phyloP scores from a whole-genome alignment of 2,329 filamentous ascomycete genomes.

The Penicillium sp. region DNA sequence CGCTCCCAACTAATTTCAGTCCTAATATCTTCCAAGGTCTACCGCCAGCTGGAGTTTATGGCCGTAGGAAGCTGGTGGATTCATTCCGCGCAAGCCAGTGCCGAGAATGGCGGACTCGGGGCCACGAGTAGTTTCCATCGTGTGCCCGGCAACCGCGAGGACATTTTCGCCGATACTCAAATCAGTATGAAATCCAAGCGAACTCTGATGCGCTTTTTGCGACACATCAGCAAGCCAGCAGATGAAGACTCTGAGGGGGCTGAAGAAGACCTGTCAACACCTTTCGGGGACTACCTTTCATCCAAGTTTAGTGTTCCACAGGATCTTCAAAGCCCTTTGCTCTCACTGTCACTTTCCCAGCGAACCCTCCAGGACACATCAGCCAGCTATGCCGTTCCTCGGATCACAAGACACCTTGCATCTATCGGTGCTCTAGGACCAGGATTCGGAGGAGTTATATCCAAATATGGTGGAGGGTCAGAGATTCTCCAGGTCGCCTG shows the following conservation, averaged over 20 bases:
- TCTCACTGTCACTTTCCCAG: slow-evolving; percentile 74
- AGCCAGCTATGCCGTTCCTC: slow-evolving; percentile 67
- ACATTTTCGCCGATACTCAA: slow-evolving; percentile 76
- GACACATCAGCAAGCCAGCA: slow-evolving; percentile 70
- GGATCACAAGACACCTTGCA: slow-evolving; percentile 74
- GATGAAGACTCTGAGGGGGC: slow-evolving; percentile 52
- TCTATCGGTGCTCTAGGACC: slow-evolving; percentile 87
- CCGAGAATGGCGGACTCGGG: slow-evolving; percentile 6
- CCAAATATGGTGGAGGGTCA: slow-evolving; percentile 88
- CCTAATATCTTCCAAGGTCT: slow-evolving; percentile 85
- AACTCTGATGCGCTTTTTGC: slow-evolving; percentile 87
- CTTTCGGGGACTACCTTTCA: slow-evolving; percentile 48
- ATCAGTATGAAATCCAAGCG: slow-evolving; percentile 82
- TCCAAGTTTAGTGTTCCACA: slow-evolving; percentile 66
- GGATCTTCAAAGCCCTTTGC: slow-evolving; percentile 64
- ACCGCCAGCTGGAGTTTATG: slow-evolving; percentile 87
- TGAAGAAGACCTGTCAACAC: slow-evolving; percentile 55
- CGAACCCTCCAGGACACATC: slow-evolving; percentile 54
- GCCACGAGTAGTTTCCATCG: slow-evolving; percentile 55
- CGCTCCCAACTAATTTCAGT: slow-evolving; percentile 73
- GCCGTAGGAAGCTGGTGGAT: slow-evolving; percentile 93
- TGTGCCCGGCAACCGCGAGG: slow-evolving; percentile 86
- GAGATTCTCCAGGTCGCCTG: slow-evolving; percentile 91
- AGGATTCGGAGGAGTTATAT: slow-evolving; percentile 84
- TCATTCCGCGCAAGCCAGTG: slow-evolving; percentile 40